Conservation (phyloP, 2,329 filamentous ascomycete genomes). For the Pseudogymnoascus sp. region DNA sequence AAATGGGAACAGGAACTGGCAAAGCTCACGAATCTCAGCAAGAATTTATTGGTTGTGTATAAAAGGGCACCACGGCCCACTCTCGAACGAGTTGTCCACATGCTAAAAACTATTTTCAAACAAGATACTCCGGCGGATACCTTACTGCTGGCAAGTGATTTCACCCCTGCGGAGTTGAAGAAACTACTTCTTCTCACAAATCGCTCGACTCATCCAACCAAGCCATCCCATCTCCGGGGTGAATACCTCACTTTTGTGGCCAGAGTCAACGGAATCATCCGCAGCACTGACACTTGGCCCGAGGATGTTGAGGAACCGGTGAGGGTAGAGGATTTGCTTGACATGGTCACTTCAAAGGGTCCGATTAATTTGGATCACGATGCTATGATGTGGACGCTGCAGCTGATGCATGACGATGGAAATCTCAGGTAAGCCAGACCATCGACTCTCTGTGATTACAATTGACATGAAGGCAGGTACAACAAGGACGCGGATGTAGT, state of each 20-base stretch:
- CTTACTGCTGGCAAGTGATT: background rate
- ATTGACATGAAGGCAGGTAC: background rate
- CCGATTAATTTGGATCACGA: background rate
- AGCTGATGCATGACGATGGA: background rate
- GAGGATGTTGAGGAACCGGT: background rate
- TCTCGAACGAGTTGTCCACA: background rate
- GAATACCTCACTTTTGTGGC: background rate
- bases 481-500: background rate
- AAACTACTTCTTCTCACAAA: background rate
- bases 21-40: background rate
- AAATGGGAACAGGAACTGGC: background rate
- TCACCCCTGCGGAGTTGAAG: background rate
- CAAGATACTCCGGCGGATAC: background rate
- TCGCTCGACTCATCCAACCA: background rate
- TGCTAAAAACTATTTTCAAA: background rate
- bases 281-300: background rate
- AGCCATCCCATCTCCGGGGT: background rate
- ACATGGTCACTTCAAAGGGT: background rate
- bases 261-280: background rate
- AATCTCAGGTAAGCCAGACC: background rate
- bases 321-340: background rate
- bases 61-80: background rate
- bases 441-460: background rate
- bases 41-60: background rate
- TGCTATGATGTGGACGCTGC: background rate